These are phyloP conservation scores for Loxodes magnus DNA, from an alignment of 73 alveolate genomes.

Conservation along the genomic window DNA sequence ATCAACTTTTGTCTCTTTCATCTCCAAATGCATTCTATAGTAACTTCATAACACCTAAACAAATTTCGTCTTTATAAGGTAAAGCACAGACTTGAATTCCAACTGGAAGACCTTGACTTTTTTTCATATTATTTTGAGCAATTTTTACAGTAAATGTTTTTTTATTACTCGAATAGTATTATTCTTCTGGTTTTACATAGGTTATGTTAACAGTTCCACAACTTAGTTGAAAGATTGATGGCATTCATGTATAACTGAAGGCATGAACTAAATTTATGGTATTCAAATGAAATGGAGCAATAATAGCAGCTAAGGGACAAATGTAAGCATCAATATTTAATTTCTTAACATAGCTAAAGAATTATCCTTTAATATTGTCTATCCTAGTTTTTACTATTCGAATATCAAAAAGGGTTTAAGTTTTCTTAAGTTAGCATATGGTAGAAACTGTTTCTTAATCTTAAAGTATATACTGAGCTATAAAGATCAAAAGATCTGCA, in stretches of 20 bases:
- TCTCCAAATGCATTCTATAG: constrained; percentile 15
- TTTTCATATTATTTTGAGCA: constrained; percentile 32
- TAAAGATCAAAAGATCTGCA: background rate
- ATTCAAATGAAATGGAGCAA: constrained; percentile 28
- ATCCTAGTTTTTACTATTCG: background rate
- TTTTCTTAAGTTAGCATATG: background rate
- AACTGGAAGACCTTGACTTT: constrained; percentile 56
- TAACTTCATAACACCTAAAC: constrained; percentile 46
- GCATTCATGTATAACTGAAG: constrained; percentile 20
- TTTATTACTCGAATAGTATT: constrained; percentile 10
- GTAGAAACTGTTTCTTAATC: background rate
- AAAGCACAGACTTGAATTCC: constrained; percentile 53
- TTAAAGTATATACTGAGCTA: background rate
- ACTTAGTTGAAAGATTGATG: constrained; percentile 44
- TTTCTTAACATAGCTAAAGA: constrained; percentile 8
- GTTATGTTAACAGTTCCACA: constrained; percentile 51
- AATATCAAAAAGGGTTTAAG: background rate
- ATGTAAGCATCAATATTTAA: constrained; percentile 30
- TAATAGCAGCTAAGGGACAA: constrained; percentile 31
- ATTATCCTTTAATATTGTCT: background rate
- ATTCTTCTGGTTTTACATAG: constrained; percentile 35
- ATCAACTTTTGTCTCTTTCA: background rate
- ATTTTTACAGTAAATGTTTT: constrained; percentile 21
- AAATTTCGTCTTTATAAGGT: constrained; percentile 66
- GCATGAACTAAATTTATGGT: constrained; percentile 16